Evolutionary conservation across 179 eudicot genomes (phyloP).

Genomic region (Heliamphora pulchella): DNA sequence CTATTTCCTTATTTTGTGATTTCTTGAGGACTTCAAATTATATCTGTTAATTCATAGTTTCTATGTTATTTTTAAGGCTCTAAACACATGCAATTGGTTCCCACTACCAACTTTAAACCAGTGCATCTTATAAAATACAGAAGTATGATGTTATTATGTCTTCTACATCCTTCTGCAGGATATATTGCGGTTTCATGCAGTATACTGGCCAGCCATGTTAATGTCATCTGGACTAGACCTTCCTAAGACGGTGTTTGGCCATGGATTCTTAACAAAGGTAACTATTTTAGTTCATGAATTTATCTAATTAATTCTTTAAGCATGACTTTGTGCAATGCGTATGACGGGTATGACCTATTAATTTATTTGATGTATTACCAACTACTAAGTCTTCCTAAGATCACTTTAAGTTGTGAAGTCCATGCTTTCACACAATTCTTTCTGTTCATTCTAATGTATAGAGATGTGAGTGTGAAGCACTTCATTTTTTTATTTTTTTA

Average conservation of each 20-base stretch:
- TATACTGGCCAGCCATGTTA: conserved; percentile 99
- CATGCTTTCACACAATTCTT: neutral
- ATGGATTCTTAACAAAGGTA: conserved; percentile 99
- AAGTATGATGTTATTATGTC: neutral
- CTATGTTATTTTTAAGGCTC: neutral
- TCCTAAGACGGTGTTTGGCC: conserved; percentile 94
- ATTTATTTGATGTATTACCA: neutral
- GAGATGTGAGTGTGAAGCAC: neutral
- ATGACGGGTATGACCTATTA: neutral
- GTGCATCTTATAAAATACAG: neutral
- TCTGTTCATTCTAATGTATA: neutral
- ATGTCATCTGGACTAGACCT: conserved; percentile 88
- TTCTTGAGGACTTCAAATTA: neutral
- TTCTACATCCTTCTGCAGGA: conserved; percentile 50
- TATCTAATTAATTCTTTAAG: neutral
- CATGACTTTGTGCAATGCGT: neutral
- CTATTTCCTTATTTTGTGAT: neutral
- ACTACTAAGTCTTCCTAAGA: conserved; percentile 1
- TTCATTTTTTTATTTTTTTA: conserved; percentile 11
- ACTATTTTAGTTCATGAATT: neutral
- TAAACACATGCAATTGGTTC: neutral
- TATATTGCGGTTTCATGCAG: conserved; percentile 96
- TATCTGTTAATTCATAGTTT: neutral
- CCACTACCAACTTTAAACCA: neutral
- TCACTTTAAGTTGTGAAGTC: neutral